Conservation (phyloP, 306 rosid genomes). For the Castanea sativa region DNA sequence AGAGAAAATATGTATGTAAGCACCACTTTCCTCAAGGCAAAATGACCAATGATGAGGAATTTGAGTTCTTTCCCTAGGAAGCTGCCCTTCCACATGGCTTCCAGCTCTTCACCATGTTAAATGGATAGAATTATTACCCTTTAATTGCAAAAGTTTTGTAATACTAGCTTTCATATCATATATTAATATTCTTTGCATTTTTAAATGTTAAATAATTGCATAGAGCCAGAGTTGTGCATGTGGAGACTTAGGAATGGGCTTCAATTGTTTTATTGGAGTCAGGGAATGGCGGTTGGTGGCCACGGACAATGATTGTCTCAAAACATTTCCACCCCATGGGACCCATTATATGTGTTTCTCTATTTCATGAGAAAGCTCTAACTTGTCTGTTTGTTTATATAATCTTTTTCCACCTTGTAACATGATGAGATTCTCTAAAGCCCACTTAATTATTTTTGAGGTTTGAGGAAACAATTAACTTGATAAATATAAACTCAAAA, state of each 20-base stretch:
- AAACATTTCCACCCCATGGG: slow-evolving; percentile 37
- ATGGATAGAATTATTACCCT: slow-evolving; percentile 47
- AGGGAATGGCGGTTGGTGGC: slow-evolving; percentile 46
- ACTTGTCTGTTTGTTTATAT: slow-evolving; percentile 35
- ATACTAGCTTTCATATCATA: slow-evolving; percentile 11
- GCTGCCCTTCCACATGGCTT: slow-evolving; percentile 62
- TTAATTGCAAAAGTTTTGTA: slow-evolving; percentile 27
- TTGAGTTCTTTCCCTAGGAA: slow-evolving; percentile 34
- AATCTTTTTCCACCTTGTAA: slow-evolving; percentile 20
- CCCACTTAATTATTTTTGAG: slow-evolving; percentile 9
- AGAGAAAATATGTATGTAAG: neutral
- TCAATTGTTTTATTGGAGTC: slow-evolving; percentile 31
- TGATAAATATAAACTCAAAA: neutral
- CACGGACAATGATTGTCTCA: slow-evolving; percentile 50
- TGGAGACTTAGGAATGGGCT: slow-evolving; percentile 39
- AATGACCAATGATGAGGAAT: slow-evolving; percentile 35
- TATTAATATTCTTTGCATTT: neutral
- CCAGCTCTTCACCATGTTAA: slow-evolving; percentile 48
- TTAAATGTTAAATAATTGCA: slow-evolving; percentile 23
- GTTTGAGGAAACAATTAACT: slow-evolving; percentile 6
- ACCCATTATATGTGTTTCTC: slow-evolving; percentile 18
- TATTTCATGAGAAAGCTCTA: slow-evolving; percentile 39
- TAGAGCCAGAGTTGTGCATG: slow-evolving; percentile 66
- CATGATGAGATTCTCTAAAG: slow-evolving; percentile 35
- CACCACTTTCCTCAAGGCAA: slow-evolving; percentile 18